phyloP scores from a whole-genome alignment of 257 asterid genomes.

The Fraxinus cuspidata region DNA sequence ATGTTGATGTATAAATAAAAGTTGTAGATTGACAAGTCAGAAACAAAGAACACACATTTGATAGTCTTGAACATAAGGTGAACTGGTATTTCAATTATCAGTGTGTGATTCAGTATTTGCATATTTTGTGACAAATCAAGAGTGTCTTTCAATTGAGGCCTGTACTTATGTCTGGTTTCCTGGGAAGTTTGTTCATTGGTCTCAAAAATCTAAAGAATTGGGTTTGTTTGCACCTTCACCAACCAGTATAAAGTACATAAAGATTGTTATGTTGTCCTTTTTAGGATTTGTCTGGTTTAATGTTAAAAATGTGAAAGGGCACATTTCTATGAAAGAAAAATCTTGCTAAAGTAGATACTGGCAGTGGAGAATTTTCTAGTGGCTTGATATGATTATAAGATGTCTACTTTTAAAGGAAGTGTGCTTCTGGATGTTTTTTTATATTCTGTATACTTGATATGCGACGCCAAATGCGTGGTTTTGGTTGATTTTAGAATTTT shows the following conservation, averaged over 20 bases:
- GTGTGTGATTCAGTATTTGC: neutral
- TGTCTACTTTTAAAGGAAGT: neutral
- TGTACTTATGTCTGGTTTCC: neutral
- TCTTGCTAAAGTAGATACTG: neutral
- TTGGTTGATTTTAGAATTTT: neutral
- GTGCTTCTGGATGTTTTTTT: neutral
- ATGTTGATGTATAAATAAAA: neutral
- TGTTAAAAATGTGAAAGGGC: neutral
- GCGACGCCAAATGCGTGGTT: neutral
- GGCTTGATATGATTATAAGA: neutral
- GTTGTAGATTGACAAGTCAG: neutral
- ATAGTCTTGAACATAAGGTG: neutral
- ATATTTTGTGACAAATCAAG: neutral
- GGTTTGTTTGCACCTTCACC: neutral
- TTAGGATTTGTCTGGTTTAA: neutral
- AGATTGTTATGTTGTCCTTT: neutral
- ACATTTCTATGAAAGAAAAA: neutral
- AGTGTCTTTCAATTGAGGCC: neutral
- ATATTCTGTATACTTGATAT: neutral
- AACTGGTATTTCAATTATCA: slow-evolving; percentile 6
- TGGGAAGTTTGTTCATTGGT: neutral
- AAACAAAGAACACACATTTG: slow-evolving; percentile 1
- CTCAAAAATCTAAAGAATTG: neutral
- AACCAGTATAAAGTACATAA: neutral
- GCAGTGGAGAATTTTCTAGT: neutral